Evolutionary conservation across 176 grass and related monocot species (phyloP).

Genomic region (Melocanna baccifera): DNA sequence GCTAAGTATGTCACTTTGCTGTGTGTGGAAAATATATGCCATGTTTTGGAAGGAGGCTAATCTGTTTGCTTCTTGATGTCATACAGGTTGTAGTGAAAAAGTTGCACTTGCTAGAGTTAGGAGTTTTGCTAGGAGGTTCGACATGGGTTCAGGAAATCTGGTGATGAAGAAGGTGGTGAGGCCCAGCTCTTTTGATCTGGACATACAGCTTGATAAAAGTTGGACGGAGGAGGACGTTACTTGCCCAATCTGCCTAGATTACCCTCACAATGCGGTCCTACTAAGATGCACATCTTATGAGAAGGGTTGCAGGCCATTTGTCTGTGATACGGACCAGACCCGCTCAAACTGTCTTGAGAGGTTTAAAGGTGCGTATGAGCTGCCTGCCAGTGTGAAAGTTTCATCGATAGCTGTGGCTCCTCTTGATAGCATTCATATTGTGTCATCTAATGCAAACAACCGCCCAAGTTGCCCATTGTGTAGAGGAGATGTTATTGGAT

Average conservation of each 20-base stretch:
- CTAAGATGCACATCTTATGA: conserved; percentile 78
- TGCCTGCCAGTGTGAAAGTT: conserved; percentile 61
- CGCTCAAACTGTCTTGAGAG: conserved; percentile 89
- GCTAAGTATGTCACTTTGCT: neutral
- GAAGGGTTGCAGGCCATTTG: conserved; percentile 86
- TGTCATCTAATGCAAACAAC: conserved; percentile 56
- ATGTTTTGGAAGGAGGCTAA: neutral
- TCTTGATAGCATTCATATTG: conserved; percentile 63
- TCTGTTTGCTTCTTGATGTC: conserved; percentile 9
- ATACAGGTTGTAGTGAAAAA: conserved; percentile 42
- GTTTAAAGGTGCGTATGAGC: conserved; percentile 76
- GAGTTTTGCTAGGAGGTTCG: neutral
- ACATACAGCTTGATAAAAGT: conserved; percentile 52
- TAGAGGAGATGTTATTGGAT: conserved; percentile 86
- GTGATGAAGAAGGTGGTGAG: conserved; percentile 45
- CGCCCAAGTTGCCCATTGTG: conserved; percentile 80
- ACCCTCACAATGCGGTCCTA: conserved; percentile 83
- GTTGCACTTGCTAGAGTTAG: neutral
- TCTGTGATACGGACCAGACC: conserved; percentile 88
- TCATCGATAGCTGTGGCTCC: conserved; percentile 43
- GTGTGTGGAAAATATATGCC: neutral
- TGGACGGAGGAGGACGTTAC: conserved; percentile 81
- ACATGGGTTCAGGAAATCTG: conserved; percentile 51
- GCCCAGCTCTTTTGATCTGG: conserved; percentile 49
- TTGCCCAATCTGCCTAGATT: conserved; percentile 90